Conservation (phyloP, 163 green algal genomes). For the Chloromonas sp. region DNA sequence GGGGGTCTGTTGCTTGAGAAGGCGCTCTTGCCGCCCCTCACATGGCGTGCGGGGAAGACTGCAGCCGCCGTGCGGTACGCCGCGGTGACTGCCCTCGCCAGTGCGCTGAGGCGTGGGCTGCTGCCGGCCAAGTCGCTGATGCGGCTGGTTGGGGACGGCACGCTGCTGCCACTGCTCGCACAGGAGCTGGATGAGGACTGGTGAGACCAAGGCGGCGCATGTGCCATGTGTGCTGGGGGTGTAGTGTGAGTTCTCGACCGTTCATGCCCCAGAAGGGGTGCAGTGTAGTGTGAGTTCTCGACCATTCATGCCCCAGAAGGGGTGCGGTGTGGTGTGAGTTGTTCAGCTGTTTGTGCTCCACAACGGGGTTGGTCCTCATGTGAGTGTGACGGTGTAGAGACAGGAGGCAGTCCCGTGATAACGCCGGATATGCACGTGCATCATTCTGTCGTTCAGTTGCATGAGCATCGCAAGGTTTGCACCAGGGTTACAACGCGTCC, state of each 20-base stretch:
- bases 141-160: slow-evolving; percentile 1
- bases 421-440: too few relatives aligned
- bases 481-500: too few relatives aligned
- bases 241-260: not conserved
- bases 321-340: not conserved
- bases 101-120: slow-evolving; percentile 34
- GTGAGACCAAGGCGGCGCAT: slow-evolving; percentile 36
- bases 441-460: too few relatives aligned
- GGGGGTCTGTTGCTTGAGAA: slow-evolving; percentile 13
- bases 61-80: slow-evolving; percentile 54
- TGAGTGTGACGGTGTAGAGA: too few relatives aligned
- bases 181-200: slow-evolving; percentile 78
- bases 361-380: not conserved
- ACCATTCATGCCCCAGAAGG: not conserved
- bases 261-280: not conserved
- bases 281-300: not conserved
- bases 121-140: slow-evolving; percentile 6
- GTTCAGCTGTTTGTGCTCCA: not conserved
- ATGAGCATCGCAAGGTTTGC: too few relatives aligned
- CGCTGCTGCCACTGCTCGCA: slow-evolving; percentile 54
- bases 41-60: slow-evolving; percentile 72
- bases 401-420: too few relatives aligned
- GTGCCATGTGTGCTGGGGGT: not conserved
- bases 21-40: slow-evolving; percentile 59
- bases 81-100: slow-evolving; percentile 58